Conservation (phyloP, 352 stramenopile genomes). For the Pseudoperonospora humuli region DNA sequence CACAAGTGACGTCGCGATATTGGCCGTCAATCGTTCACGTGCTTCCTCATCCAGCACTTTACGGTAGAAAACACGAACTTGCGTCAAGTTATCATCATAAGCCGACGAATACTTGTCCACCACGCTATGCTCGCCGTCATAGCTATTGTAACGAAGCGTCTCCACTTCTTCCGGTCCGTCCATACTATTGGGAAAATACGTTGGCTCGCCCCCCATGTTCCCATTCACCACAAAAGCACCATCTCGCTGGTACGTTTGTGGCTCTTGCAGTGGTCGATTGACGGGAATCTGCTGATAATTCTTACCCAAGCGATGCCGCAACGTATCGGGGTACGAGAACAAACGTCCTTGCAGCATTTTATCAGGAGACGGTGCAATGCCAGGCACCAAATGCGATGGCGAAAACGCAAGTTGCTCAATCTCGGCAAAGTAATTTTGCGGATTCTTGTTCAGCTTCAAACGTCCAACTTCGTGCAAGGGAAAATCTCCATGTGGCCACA, state of each 20-base stretch:
- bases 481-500: slow-evolving; percentile 81
- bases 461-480: slow-evolving; percentile 71
- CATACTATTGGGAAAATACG: slow-evolving; percentile 76
- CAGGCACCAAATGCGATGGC: slow-evolving; percentile 81
- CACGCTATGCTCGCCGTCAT: slow-evolving; percentile 22
- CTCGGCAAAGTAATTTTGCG: slow-evolving; percentile 86
- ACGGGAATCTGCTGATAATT: slow-evolving; percentile 89
- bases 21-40: slow-evolving; percentile 54
- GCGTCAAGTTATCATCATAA: slow-evolving; percentile 73
- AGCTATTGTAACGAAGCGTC: slow-evolving; percentile 14
- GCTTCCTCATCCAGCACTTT: slow-evolving; percentile 51
- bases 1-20: slow-evolving; percentile 62
- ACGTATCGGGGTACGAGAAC: slow-evolving; percentile 87
- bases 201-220: slow-evolving; percentile 53
- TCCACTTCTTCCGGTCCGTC: slow-evolving; percentile 30
- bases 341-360: slow-evolving; percentile 85
- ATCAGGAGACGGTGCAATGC: slow-evolving; percentile 80
- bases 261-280: slow-evolving; percentile 66
- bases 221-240: slow-evolving; percentile 50
- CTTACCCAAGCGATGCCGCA: slow-evolving; percentile 79
- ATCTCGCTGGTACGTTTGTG: slow-evolving; percentile 68
- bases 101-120: slow-evolving; percentile 44
- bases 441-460: slow-evolving; percentile 82
- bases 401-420: slow-evolving; percentile 88
- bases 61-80: slow-evolving; percentile 59